phyloP scores from a whole-genome alignment of 768 basidiomycete species.

The Termitomyces sp. region DNA sequence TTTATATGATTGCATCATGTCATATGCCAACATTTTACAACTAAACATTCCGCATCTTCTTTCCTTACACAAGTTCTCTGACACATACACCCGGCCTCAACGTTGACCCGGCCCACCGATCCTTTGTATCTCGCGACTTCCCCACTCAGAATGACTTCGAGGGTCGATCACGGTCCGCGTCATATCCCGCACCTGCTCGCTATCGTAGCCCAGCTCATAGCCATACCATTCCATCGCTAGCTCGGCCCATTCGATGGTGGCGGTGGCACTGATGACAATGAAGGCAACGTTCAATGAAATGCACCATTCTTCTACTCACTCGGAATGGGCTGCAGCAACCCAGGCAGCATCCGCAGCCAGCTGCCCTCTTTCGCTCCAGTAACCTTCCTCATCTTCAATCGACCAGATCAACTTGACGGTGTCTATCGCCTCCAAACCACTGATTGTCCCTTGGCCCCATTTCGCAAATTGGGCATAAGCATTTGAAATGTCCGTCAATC shows the following conservation, averaged over 20 bases:
- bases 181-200: slow-evolving; percentile 40
- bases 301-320: slow-evolving; percentile 35
- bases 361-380: slow-evolving; percentile 59
- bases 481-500: slow-evolving; percentile 39
- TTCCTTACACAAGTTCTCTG: background rate
- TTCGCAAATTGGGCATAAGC: slow-evolving; percentile 38
- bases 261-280: slow-evolving; percentile 28
- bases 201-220: slow-evolving; percentile 51
- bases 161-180: slow-evolving; percentile 27
- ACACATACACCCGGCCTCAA: slow-evolving; percentile 2
- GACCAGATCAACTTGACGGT: slow-evolving; percentile 48
- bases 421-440: slow-evolving; percentile 43
- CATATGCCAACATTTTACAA: background rate
- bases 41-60: background rate
- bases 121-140: slow-evolving; percentile 25
- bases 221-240: slow-evolving; percentile 48
- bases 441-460: slow-evolving; percentile 42
- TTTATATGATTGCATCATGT: background rate
- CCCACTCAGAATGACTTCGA: slow-evolving; percentile 43
- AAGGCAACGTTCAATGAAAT: background rate
- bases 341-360: slow-evolving; percentile 55
- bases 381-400: slow-evolving; percentile 55
- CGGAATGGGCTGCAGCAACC: slow-evolving; percentile 57
- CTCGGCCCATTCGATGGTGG: slow-evolving; percentile 44
- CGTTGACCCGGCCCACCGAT: slow-evolving; percentile 26